Percentiles rank a stretch among this genome's conserved stretches.
phyloP scores from a whole-genome alignment of 2,329 filamentous ascomycete genomes.

The Hortaea sp. region DNA sequence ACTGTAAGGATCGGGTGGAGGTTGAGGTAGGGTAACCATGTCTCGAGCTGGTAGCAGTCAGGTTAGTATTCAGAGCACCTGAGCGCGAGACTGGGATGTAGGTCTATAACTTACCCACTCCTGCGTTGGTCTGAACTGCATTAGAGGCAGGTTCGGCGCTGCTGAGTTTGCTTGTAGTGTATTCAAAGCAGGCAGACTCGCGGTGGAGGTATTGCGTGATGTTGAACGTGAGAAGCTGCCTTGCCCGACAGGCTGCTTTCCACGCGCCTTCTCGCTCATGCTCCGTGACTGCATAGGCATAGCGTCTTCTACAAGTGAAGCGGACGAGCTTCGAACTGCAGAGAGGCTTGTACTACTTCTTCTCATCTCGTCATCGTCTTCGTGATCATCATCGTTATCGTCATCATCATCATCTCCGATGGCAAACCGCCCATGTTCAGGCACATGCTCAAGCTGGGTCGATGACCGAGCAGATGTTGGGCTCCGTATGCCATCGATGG shows the following conservation, averaged over 20 bases:
- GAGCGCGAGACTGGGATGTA: not conserved
- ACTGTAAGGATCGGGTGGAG: constrained; percentile 76
- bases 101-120: constrained; percentile 54
- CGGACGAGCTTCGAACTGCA: constrained; percentile 31
- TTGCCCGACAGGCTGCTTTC: constrained; percentile 82
- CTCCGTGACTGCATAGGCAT: constrained; percentile 74
- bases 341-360: constrained; percentile 54
- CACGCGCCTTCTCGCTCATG: constrained; percentile 94
- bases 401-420: constrained; percentile 83
- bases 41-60: constrained; percentile 55
- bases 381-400: constrained; percentile 46
- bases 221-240: constrained; percentile 62
- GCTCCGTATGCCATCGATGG: constrained; percentile 58
- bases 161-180: constrained; percentile 42
- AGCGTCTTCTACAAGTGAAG: constrained; percentile 53
- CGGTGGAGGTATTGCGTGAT: constrained; percentile 65
- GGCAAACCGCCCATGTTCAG: constrained; percentile 76
- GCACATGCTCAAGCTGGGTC: constrained; percentile 55
- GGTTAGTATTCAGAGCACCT: constrained; percentile 1
- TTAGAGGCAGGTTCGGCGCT: constrained; percentile 18
- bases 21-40: constrained; percentile 84
- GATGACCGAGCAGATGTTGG: constrained; percentile 47
- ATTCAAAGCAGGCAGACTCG: constrained; percentile 63
- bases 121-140: constrained; percentile 57
- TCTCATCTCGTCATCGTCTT: constrained; percentile 40